Evolutionary conservation across 2,329 filamentous ascomycete species (phyloP).

Genomic region (Tolypocladium endophyticum): DNA sequence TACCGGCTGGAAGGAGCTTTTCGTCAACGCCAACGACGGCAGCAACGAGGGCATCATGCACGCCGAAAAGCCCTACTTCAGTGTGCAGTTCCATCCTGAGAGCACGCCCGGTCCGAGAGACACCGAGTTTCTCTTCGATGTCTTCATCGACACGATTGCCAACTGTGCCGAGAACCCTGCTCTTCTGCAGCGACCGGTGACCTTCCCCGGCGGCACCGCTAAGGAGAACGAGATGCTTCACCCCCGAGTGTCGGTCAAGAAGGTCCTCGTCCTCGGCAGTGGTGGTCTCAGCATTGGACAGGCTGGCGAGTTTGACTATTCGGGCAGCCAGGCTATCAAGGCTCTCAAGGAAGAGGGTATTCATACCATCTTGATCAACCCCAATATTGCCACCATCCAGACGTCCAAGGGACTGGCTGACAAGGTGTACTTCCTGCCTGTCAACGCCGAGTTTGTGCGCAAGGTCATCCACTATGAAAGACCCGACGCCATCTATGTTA

Average conservation of each 20-base stretch:
- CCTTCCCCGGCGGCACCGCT: constrained; percentile 75
- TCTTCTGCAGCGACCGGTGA: constrained; percentile 61
- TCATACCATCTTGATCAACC: constrained; percentile 96
- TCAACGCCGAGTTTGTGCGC: constrained; percentile 92
- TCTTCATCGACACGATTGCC: constrained; percentile 81
- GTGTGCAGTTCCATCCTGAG: constrained; percentile 98
- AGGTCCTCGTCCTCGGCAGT: constrained; percentile 87
- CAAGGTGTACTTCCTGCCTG: constrained; percentile 97
- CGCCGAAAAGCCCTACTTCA: constrained; percentile 79
- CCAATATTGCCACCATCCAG: constrained; percentile 97
- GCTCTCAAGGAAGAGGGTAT: constrained; percentile 96
- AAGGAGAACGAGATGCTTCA: constrained; percentile 69
- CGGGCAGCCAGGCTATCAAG: constrained; percentile 96
- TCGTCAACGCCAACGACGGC: constrained; percentile 95
- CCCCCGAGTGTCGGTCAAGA: constrained; percentile 78
- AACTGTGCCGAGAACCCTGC: constrained; percentile 57
- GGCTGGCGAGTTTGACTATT: constrained; percentile 98
- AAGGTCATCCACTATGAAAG: constrained; percentile 94
- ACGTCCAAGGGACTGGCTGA: constrained; percentile 96
- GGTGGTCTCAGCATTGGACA: constrained; percentile 96
- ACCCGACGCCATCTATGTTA: constrained; percentile 94
- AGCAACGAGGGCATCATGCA: constrained; percentile 98
- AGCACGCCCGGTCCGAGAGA: constrained; percentile 91
- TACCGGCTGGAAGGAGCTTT: constrained; percentile 80
- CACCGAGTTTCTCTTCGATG: constrained; percentile 93